Evolutionary conservation across 495 filamentous ascomycete genomes (phyloP), one percentile per base, ranked within the genome.

Genomic region (Aspergillus asperescens): DNA sequence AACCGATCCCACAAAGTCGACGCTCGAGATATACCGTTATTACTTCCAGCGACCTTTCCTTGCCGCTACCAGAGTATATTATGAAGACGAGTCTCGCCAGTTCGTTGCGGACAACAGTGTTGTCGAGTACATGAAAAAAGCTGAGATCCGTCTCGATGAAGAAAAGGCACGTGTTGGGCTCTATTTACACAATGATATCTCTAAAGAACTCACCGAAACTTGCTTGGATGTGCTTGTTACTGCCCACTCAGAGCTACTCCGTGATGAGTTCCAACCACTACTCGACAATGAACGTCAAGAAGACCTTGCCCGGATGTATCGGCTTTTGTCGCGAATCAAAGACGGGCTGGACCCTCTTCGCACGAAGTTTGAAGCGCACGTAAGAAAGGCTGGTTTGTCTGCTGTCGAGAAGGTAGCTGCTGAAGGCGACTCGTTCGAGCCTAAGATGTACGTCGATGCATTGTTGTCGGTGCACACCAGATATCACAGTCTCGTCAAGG

Each of bases 121-220:
- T 6, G 91, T 99, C 24, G 93, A 99, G 63, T 99, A 97, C 70
- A 97, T 97, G 94, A 97, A 97, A 77, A 99, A 99, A 76, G 94
- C 93, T 13, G 94, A 97, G 69, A 71, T 83, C 16, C 83, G 93
- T n/a, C 70, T 99, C 39, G 78, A 86, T 2, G 93, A 99, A 68
- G 93, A 99, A 70, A 95, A 95, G 70, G 87, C 89, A 53, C 90
- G 92, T 29, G 94, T 97, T 7, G 83, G 85, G 41, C 80, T 99
- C 55, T 99, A 96, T 62, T 77, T 97, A 22, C 89, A 96, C 54
- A 79, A 79, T 8, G 93, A 99, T 64, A 96, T 97, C 57, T 86
- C 84, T 54, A 71, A 83, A 15, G 81, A 80, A 23, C 74, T 99
- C 48, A 94, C 89, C 71, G 90, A 90, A 57, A 83, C 83, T 2